phyloP scores from a whole-genome alignment of 2,329 filamentous ascomycete species.

The Ophiostoma sp. region DNA sequence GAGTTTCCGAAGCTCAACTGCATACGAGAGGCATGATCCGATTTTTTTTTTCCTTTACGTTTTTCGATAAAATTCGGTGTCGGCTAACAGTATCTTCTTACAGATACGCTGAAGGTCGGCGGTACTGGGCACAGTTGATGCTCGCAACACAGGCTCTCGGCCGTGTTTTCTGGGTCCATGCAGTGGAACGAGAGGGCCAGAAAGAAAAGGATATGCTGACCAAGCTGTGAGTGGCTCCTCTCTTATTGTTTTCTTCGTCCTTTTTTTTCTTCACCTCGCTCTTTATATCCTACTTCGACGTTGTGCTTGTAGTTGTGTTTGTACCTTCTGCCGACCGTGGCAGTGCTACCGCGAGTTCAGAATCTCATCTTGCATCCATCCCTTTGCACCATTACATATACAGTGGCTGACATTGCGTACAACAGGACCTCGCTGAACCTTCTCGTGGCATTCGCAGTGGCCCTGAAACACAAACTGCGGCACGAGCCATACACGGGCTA shows the following conservation, averaged over 20 bases:
- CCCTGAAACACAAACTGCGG: slow-evolving; percentile 71
- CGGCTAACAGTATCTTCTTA: not conserved
- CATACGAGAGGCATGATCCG: slow-evolving; percentile 65
- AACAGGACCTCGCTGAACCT: slow-evolving; percentile 64
- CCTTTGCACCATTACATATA: not conserved
- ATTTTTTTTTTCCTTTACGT: not conserved
- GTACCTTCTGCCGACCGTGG: not conserved
- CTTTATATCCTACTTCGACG: not conserved
- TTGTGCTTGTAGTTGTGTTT: not conserved
- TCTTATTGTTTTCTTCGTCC: not conserved
- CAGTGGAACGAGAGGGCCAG: slow-evolving; percentile 60
- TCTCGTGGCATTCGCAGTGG: slow-evolving; percentile 65
- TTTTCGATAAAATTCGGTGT: not conserved
- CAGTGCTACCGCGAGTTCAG: not conserved
- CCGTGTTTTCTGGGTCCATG: slow-evolving; percentile 81
- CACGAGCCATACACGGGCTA: slow-evolving; percentile 73
- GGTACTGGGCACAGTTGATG: slow-evolving; percentile 59
- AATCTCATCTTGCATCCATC: slow-evolving; percentile 20
- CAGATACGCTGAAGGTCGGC: slow-evolving; percentile 54
- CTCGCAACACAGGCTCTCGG: slow-evolving; percentile 67
- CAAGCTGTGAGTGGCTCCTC: slow-evolving; percentile 50
- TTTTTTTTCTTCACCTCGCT: not conserved
- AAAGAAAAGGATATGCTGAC: slow-evolving; percentile 65
- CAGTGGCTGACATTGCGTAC: slow-evolving; percentile 12
- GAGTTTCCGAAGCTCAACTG: slow-evolving; percentile 75